Evolutionary conservation across 2,329 filamentous ascomycete species (phyloP).

Genomic region (Talaromyces funiculosus): DNA sequence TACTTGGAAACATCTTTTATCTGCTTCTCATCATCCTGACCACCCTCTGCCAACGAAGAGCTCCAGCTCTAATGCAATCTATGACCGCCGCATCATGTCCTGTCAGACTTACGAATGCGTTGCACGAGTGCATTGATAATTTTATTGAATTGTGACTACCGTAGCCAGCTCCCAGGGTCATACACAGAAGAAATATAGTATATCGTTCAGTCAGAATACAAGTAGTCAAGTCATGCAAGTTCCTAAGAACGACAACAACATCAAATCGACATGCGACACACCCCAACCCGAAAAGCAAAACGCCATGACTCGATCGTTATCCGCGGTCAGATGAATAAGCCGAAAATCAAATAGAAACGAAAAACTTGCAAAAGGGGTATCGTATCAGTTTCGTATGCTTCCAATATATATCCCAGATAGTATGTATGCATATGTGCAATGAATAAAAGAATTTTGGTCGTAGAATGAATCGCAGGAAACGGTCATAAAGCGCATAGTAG

Average conservation of each 20-base stretch:
- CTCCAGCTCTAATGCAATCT: too few species aligned
- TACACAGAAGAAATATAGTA: too few species aligned
- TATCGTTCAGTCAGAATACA: not conserved
- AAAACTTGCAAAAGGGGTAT: constrained; percentile 11
- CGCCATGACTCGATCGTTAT: constrained; percentile 3
- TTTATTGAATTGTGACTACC: too few species aligned
- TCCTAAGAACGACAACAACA: not conserved
- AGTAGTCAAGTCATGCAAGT: not conserved
- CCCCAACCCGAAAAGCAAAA: not conserved
- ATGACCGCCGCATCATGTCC: too few species aligned
- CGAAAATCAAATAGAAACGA: not conserved
- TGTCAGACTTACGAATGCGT: too few species aligned
- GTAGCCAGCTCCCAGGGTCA: too few species aligned
- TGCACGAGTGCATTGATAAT: too few species aligned
- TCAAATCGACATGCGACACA: not conserved
- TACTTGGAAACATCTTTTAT: too few species aligned
- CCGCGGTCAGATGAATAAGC: not conserved
- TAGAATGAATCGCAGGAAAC: not conserved
- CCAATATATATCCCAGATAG: constrained; percentile 11
- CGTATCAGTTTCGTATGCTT: constrained; percentile 14
- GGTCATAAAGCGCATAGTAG: not conserved
- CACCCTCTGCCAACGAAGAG: too few species aligned
- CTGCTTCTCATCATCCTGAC: too few species aligned
- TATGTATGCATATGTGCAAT: constrained; percentile 7
- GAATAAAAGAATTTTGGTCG: not conserved